These are phyloP conservation scores for Ehretia macrophylla DNA, from an alignment of 257 asterid species.

Conservation along the genomic window DNA sequence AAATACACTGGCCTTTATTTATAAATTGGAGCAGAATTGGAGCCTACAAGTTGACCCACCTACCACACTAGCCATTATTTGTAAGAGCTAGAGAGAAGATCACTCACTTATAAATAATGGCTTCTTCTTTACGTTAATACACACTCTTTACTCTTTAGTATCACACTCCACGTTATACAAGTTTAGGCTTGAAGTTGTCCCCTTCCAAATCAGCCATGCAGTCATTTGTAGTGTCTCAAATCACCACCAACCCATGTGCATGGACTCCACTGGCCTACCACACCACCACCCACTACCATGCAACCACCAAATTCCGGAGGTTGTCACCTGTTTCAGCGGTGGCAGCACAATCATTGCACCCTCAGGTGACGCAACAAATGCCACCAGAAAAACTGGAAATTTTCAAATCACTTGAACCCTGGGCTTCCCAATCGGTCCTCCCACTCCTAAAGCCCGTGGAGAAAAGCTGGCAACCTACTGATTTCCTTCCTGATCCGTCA, in stretches of 20 bases:
- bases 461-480: conserved; percentile 31
- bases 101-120: too few relatives aligned
- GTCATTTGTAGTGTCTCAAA: conserved; percentile 1
- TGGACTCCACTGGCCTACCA: not conserved
- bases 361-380: not conserved
- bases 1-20: too few relatives aligned
- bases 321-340: conserved; percentile 2
- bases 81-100: too few relatives aligned
- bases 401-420: conserved; percentile 32
- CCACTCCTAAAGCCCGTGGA: conserved; percentile 33
- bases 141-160: too few relatives aligned
- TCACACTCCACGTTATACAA: too few relatives aligned
- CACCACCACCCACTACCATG: too few relatives aligned
- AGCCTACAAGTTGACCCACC: too few relatives aligned
- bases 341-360: not conserved
- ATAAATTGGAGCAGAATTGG: too few relatives aligned
- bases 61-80: too few relatives aligned
- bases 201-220: conserved; percentile 12
- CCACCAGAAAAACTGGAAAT: conserved; percentile 13
- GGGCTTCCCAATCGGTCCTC: conserved; percentile 22
- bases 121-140: too few relatives aligned
- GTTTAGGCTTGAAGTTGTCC: not conserved
- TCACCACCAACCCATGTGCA: not conserved
- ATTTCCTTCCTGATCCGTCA: conserved; percentile 28
- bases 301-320: conserved; percentile 7